Conservation (phyloP, 2,329 filamentous ascomycete genomes). For the Neonectria magnoliae region DNA sequence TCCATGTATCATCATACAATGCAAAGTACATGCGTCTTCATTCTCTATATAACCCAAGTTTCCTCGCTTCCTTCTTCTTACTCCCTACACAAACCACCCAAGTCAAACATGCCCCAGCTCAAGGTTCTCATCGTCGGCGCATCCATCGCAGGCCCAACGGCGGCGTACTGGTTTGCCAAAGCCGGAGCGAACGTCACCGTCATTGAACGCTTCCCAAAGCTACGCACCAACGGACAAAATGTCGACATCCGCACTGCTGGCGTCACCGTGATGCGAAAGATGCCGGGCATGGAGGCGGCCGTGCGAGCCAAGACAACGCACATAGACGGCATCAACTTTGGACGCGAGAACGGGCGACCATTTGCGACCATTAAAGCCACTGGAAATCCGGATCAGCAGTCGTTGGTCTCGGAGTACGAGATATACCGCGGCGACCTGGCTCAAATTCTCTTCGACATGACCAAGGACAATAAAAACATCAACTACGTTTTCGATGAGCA, state of each 20-base stretch:
- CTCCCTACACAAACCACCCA: background rate
- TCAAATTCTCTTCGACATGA: constrained; percentile 52
- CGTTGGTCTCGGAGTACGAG: constrained; percentile 60
- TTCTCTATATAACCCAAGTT: background rate
- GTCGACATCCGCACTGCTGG: constrained; percentile 51
- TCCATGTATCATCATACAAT: background rate
- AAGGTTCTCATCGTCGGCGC: constrained; percentile 45
- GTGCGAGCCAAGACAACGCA: constrained; percentile 44
- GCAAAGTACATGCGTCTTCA: too few relatives aligned
- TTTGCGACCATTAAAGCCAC: constrained; percentile 49
- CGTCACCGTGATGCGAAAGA: constrained; percentile 51
- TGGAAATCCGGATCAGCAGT: constrained; percentile 52
- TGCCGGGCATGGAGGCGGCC: constrained; percentile 50
- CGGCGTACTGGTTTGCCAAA: constrained; percentile 44
- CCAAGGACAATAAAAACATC: constrained; percentile 42
- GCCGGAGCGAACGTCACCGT: constrained; percentile 48
- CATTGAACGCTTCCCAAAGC: constrained; percentile 50
- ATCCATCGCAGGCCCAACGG: constrained; percentile 46
- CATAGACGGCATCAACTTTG: constrained; percentile 55
- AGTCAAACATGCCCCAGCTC: constrained; percentile 28
- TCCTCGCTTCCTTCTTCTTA: background rate
- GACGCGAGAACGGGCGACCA: constrained; percentile 49
- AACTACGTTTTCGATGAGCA: constrained; percentile 47
- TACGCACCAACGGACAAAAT: constrained; percentile 49
- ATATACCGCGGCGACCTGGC: constrained; percentile 62